phyloP scores from a whole-genome alignment of 2,329 filamentous ascomycete species.

The Ophiostoma fasciatum region DNA sequence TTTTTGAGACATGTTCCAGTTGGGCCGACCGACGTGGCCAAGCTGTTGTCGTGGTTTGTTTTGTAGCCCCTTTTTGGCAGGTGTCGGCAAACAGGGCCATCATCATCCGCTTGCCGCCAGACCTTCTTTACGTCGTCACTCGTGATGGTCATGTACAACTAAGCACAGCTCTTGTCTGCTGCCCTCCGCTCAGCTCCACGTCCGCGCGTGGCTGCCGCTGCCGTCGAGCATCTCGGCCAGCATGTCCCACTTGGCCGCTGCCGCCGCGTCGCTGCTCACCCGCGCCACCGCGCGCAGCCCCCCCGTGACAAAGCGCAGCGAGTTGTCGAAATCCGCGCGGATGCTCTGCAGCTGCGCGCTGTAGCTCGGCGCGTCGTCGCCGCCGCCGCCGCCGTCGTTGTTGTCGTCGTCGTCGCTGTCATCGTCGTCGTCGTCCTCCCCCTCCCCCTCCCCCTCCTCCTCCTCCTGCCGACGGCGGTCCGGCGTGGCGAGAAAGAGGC shows the following conservation, averaged over 20 bases:
- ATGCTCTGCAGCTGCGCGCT: slow-evolving; percentile 39
- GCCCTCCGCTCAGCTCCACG: neutral
- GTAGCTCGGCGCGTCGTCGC: slow-evolving; percentile 26
- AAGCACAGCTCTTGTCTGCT: too few species aligned
- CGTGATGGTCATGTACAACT: too few species aligned
- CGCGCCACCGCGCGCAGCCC: slow-evolving; percentile 63
- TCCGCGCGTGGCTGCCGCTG: too few species aligned
- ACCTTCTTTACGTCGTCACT: too few species aligned
- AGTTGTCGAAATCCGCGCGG: slow-evolving; percentile 45
- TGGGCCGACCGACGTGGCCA: too few species aligned
- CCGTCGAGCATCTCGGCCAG: slow-evolving; percentile 59
- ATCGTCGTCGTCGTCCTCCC: slow-evolving; percentile 8
- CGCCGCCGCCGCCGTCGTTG: neutral
- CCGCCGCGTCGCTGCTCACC: slow-evolving; percentile 46
- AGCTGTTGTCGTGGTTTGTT: too few species aligned
- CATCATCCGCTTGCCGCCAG: too few species aligned
- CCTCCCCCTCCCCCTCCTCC: too few species aligned
- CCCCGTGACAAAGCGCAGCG: slow-evolving; percentile 55
- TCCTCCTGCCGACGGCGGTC: neutral
- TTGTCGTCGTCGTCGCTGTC: slow-evolving; percentile 15
- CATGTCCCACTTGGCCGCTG: slow-evolving; percentile 55
- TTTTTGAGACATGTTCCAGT: too few species aligned
- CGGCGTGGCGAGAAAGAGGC: slow-evolving; percentile 3
- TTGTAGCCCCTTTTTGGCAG: too few species aligned
- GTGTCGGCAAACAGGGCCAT: too few species aligned